phyloP scores from a whole-genome alignment of 495 filamentous ascomycete species.

The Ascobolus immersus region DNA sequence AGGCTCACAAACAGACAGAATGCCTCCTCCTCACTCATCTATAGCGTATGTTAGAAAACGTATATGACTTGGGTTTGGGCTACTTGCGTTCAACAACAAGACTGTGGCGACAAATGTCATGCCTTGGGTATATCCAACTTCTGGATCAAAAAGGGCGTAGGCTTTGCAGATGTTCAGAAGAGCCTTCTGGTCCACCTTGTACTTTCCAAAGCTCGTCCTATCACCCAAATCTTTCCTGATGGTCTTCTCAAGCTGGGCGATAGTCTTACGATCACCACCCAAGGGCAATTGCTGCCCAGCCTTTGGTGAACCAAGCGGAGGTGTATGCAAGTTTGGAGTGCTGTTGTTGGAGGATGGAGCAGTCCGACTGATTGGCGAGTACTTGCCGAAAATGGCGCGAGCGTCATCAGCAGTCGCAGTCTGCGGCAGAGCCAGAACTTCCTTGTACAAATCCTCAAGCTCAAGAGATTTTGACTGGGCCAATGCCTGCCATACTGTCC shows the following conservation, averaged over 20 bases:
- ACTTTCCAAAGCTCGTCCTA: conserved; percentile 80
- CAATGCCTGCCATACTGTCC: conserved; percentile 92
- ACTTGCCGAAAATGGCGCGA: conserved; percentile 41
- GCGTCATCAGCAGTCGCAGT: conserved; percentile 54
- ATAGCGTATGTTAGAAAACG: neutral
- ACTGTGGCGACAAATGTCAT: conserved; percentile 99
- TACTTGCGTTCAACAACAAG: conserved; percentile 72
- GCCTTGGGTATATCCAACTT: conserved; percentile 87
- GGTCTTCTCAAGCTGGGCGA: conserved; percentile 60
- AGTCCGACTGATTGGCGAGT: conserved; percentile 54
- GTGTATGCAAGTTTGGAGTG: conserved; percentile 28
- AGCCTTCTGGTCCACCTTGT: conserved; percentile 58
- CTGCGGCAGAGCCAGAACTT: conserved; percentile 45
- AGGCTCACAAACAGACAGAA: conserved; percentile 78
- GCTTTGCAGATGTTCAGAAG: conserved; percentile 92
- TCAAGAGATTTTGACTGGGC: conserved; percentile 83
- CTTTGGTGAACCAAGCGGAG: conserved; percentile 26
- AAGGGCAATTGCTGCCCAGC: conserved; percentile 20
- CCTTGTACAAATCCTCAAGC: conserved; percentile 63
- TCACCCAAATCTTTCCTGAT: conserved; percentile 79
- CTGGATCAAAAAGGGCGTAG: conserved; percentile 85
- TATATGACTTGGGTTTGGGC: neutral
- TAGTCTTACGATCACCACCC: conserved; percentile 37
- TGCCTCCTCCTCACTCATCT: conserved; percentile 95
- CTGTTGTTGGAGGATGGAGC: conserved; percentile 33